Conservation (phyloP, 495 filamentous ascomycete species). For the Saxispiralis lemnorum region DNA sequence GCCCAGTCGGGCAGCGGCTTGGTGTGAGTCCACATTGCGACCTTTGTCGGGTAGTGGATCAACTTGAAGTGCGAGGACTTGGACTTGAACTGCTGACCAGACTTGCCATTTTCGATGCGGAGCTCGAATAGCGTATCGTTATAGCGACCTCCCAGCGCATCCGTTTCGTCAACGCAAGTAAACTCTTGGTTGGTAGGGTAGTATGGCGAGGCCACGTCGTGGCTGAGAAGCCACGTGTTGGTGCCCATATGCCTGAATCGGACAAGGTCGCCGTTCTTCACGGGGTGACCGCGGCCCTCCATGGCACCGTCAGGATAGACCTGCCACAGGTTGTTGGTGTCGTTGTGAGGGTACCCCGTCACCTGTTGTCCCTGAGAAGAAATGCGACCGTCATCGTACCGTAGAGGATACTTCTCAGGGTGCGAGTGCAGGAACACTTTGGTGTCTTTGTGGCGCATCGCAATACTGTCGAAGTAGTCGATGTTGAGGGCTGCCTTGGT, state of each 20-base stretch:
- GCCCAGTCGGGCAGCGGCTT: slow-evolving; percentile 90
- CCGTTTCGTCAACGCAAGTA: slow-evolving; percentile 57
- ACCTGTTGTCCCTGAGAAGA: slow-evolving; percentile 92
- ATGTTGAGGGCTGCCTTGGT: slow-evolving; percentile 66
- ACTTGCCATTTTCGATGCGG: slow-evolving; percentile 71
- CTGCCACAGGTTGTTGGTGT: slow-evolving; percentile 98
- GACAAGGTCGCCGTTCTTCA: slow-evolving; percentile 74
- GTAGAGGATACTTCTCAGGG: slow-evolving; percentile 68
- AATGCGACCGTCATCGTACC: slow-evolving; percentile 93
- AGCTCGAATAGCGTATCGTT: slow-evolving; percentile 92
- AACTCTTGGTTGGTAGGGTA: slow-evolving; percentile 98
- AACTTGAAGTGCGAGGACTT: slow-evolving; percentile 86
- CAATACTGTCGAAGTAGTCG: slow-evolving; percentile 77
- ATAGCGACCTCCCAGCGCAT: slow-evolving; percentile 57
- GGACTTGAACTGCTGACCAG: slow-evolving; percentile 68
- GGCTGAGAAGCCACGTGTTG: slow-evolving; percentile 73
- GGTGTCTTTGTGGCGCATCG: slow-evolving; percentile 88
- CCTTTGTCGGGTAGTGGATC: slow-evolving; percentile 78
- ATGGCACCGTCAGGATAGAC: slow-evolving; percentile 50
- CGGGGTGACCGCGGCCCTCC: slow-evolving; percentile 39
- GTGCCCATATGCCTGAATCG: slow-evolving; percentile 79
- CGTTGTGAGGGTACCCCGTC: slow-evolving; percentile 92
- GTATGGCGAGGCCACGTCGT: slow-evolving; percentile 95
- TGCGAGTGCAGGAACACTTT: slow-evolving; percentile 93
- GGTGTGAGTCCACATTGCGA: slow-evolving; percentile 97